phyloP scores from a whole-genome alignment of 2,329 filamentous ascomycete species.

The Cladophialophora yegresii region DNA sequence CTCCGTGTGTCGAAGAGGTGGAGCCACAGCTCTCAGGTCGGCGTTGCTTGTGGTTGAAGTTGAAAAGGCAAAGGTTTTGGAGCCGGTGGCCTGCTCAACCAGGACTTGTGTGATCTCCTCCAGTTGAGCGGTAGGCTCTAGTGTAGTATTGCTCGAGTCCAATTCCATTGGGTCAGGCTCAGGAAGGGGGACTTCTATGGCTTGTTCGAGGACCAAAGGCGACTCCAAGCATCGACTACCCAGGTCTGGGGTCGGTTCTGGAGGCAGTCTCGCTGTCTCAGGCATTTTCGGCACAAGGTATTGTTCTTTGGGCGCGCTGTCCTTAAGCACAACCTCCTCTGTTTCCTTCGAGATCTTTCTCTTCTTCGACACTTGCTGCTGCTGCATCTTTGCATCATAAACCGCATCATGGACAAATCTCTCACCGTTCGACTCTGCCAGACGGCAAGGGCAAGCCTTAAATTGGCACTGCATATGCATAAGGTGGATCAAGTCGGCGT shows the following conservation, averaged over 20 bases:
- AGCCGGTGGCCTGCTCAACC: conserved; percentile 31
- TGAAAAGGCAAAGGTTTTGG: conserved; percentile 34
- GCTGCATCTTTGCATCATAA: conserved; percentile 36
- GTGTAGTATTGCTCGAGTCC: conserved; percentile 19
- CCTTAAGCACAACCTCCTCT: background rate
- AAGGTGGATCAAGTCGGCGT: conserved; percentile 59
- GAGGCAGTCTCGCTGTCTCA: conserved; percentile 16
- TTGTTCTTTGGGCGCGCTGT: conserved; percentile 2
- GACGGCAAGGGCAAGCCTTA: conserved; percentile 50
- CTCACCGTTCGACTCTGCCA: conserved; percentile 47
- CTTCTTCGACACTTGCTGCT: conserved; percentile 28
- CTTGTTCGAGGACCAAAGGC: conserved; percentile 28
- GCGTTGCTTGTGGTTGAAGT: conserved; percentile 32
- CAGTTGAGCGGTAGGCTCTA: conserved; percentile 33
- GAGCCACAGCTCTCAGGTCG: conserved; percentile 4
- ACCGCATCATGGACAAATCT: conserved; percentile 46
- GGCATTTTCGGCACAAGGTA: background rate
- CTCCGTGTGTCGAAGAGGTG: conserved; percentile 21
- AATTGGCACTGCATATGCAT: conserved; percentile 55
- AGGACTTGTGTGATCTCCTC: conserved; percentile 37
- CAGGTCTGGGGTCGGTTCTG: conserved; percentile 19
- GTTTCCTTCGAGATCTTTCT: conserved; percentile 24
- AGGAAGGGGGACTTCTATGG: conserved; percentile 33
- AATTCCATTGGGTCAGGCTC: conserved; percentile 30
- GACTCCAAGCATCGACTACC: conserved; percentile 3